phyloP scores from a whole-genome alignment of 768 basidiomycete species.

The Lyophyllum decastes region DNA sequence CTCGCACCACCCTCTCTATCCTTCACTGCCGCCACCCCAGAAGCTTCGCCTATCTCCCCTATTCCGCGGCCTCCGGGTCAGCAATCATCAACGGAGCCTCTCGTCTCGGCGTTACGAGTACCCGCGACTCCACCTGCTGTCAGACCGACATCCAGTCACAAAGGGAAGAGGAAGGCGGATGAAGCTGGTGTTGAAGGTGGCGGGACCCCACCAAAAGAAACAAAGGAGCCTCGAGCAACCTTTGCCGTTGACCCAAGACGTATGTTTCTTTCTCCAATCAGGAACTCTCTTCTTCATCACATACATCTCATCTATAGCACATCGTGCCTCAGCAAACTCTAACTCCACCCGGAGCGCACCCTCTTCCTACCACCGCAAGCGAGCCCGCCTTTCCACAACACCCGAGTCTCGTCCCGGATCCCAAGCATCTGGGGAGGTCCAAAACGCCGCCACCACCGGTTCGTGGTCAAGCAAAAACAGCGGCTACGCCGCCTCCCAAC shows the following conservation, averaged over 20 bases:
- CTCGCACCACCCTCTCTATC: constrained; percentile 39
- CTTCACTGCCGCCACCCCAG: constrained; percentile 42
- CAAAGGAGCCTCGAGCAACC: constrained; percentile 52
- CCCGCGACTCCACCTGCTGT: constrained; percentile 32
- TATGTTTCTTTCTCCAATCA: constrained; percentile 36
- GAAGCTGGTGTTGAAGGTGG: constrained; percentile 57
- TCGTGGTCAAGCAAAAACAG: constrained; percentile 46
- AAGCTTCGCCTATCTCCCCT: constrained; percentile 36
- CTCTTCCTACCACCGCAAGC: constrained; percentile 73
- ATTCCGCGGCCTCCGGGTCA: constrained; percentile 18
- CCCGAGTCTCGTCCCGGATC: constrained; percentile 39
- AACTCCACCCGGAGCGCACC: constrained; percentile 51
- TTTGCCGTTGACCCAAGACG: constrained; percentile 67
- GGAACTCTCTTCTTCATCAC: constrained; percentile 14
- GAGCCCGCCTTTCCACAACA: constrained; percentile 56
- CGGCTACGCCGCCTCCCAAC: constrained; percentile 13
- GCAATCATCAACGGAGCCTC: constrained; percentile 28
- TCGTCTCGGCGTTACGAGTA: constrained; percentile 26
- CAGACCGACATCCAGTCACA: constrained; percentile 36
- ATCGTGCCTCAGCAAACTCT: constrained; percentile 50
- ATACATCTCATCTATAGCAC: constrained; percentile 36
- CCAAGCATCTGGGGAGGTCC: constrained; percentile 31
- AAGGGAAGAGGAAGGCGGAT: constrained; percentile 74
- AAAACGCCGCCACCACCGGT: constrained; percentile 44
- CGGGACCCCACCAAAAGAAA: constrained; percentile 63